Evolutionary conservation across 495 filamentous ascomycete genomes (phyloP).

Genomic region (Talaromyces trachyspermus): DNA sequence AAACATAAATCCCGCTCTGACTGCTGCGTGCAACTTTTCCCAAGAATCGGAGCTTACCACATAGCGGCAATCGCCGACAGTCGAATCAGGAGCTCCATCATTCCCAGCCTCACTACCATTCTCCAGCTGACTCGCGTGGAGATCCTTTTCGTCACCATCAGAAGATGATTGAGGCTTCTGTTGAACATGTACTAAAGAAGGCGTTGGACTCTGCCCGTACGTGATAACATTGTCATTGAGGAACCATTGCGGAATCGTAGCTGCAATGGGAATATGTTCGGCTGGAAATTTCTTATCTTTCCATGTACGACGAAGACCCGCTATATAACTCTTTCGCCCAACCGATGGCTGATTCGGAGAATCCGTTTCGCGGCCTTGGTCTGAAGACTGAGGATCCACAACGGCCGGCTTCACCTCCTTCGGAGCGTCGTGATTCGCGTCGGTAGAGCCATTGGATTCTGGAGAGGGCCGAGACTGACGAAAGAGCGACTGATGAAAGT

Average conservation of each 20-base stretch:
- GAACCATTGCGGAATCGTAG: slow-evolving; percentile 35
- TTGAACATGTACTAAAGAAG: neutral
- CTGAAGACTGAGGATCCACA: slow-evolving; percentile 11
- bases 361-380: slow-evolving; percentile 7
- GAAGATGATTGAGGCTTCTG: no score
- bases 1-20: slow-evolving; percentile 32
- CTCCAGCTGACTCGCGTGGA: no score
- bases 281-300: slow-evolving; percentile 24
- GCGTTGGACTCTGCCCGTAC: slow-evolving; percentile 17
- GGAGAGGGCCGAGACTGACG: slow-evolving; percentile 28
- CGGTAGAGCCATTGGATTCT: slow-evolving; percentile 22
- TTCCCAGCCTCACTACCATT: slow-evolving; percentile 20
- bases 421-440: slow-evolving; percentile 14
- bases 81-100: slow-evolving; percentile 9
- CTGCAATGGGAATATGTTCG: slow-evolving; percentile 12
- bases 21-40: slow-evolving; percentile 34
- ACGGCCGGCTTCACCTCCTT: slow-evolving; percentile 20
- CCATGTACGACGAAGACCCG: slow-evolving; percentile 32
- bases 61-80: slow-evolving; percentile 23
- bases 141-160: no score
- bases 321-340: slow-evolving; percentile 28
- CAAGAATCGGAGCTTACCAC: slow-evolving; percentile 29
- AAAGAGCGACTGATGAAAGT: slow-evolving; percentile 30
- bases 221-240: slow-evolving; percentile 27
- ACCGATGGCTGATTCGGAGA: slow-evolving; percentile 12